These are phyloP conservation scores for Ganoderma boninense DNA, from an alignment of 1,284 basidiomycete species.

Conservation along the genomic window DNA sequence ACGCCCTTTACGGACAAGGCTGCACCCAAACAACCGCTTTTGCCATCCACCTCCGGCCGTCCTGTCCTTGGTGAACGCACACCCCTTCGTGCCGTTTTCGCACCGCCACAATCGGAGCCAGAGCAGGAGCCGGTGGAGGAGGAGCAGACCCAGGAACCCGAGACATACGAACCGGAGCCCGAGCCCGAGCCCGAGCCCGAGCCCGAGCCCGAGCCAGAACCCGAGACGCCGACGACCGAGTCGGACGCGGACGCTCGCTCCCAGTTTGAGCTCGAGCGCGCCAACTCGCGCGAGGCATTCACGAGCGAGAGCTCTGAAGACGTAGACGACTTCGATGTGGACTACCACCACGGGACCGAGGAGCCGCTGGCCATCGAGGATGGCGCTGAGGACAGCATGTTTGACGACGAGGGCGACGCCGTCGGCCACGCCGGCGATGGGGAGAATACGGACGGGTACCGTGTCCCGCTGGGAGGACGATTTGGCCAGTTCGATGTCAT, in stretches of 20 bases:
- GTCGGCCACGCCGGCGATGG: slow-evolving; percentile 40
- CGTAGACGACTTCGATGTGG: slow-evolving; percentile 26
- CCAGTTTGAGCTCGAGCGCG: slow-evolving; percentile 25
- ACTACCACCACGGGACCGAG: slow-evolving; percentile 21
- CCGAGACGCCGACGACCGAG: slow-evolving; percentile 31
- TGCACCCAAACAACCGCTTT: slow-evolving; percentile 19
- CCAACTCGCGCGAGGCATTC: slow-evolving; percentile 23
- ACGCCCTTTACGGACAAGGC: slow-evolving; percentile 51
- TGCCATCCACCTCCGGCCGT: slow-evolving; percentile 25
- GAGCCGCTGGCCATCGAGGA: slow-evolving; percentile 7
- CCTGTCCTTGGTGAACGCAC: slow-evolving; percentile 35
- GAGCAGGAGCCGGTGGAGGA: slow-evolving; percentile 10
- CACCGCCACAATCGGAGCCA: slow-evolving; percentile 25
- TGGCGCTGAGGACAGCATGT: slow-evolving; percentile 25
- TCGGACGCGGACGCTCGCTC: slow-evolving; percentile 28
- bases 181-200: slow-evolving; percentile 3
- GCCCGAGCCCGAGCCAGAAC: slow-evolving; percentile 5
- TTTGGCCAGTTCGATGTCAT: slow-evolving; percentile 86
- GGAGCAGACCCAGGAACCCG: slow-evolving; percentile 26
- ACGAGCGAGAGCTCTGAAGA: slow-evolving; percentile 32
- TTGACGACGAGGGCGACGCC: slow-evolving; percentile 17
- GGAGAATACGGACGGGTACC: slow-evolving; percentile 52
- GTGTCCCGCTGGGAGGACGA: slow-evolving; percentile 72
- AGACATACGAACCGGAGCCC: slow-evolving; percentile 9
- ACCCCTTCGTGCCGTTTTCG: slow-evolving; percentile 37